Evolutionary conservation across 768 basidiomycete genomes (phyloP).

Genomic region (Tylopilus felleus): DNA sequence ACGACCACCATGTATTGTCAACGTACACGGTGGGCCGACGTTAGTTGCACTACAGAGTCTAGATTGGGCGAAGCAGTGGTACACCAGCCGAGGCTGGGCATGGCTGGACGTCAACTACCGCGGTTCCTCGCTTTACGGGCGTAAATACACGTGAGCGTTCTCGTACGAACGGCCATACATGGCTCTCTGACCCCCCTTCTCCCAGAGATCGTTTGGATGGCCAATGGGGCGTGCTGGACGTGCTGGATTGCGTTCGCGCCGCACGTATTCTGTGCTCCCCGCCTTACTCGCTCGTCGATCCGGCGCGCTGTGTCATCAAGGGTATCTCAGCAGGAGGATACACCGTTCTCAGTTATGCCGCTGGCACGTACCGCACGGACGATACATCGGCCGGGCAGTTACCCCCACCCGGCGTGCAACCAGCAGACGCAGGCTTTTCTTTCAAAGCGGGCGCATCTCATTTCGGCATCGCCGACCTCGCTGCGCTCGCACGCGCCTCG

Average conservation of each 20-base stretch:
- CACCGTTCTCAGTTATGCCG: constrained; percentile 1
- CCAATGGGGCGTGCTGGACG: constrained; percentile 2
- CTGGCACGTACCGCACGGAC: background rate
- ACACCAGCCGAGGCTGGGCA: constrained; percentile 5
- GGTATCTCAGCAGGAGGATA: background rate
- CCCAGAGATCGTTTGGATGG: background rate
- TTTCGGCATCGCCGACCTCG: background rate
- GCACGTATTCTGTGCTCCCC: background rate
- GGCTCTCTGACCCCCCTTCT: background rate
- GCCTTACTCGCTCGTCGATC: background rate
- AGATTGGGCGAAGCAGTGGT: constrained; percentile 3
- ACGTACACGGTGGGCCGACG: constrained; percentile 1
- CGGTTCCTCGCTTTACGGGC: constrained; percentile 3
- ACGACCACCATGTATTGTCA: background rate
- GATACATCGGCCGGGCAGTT: background rate
- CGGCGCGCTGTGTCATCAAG: constrained; percentile 1
- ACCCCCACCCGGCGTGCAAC: too few relatives aligned
- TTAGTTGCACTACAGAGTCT: background rate
- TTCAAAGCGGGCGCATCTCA: background rate
- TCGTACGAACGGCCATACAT: background rate
- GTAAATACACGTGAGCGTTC: background rate
- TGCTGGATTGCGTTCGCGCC: background rate
- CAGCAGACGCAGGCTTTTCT: background rate
- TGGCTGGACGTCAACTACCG: constrained; percentile 8
- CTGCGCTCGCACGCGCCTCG: background rate